phyloP scores from a whole-genome alignment of 2,329 filamentous ascomycete genomes.

The Bertia moriformis region DNA sequence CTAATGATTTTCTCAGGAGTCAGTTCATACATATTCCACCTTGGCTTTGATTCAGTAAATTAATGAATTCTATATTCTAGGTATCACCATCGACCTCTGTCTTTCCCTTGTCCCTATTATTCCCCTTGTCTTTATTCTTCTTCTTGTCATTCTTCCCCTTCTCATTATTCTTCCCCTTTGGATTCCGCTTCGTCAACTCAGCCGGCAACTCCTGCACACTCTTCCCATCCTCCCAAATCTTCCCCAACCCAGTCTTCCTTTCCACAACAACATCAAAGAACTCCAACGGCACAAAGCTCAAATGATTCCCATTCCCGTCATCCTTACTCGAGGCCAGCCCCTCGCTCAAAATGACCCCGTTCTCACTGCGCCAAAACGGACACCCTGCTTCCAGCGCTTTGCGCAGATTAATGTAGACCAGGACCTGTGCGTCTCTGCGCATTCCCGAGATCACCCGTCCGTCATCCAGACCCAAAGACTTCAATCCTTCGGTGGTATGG shows the following conservation, averaged over 20 bases:
- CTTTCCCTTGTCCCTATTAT: too few species aligned
- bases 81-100: too few species aligned
- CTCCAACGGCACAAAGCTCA: neutral
- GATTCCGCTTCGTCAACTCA: neutral
- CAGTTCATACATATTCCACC: too few species aligned
- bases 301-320: neutral
- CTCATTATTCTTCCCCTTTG: neutral
- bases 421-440: neutral
- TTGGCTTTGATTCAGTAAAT: too few species aligned
- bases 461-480: neutral
- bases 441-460: neutral
- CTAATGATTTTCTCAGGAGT: too few species aligned
- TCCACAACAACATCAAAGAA: constrained; percentile 1
- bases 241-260: neutral
- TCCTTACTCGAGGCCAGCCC: neutral
- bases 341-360: neutral
- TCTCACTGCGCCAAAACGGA: constrained; percentile 1
- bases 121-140: too few species aligned
- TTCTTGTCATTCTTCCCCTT: neutral
- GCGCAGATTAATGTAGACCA: neutral
- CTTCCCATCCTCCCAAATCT: neutral
- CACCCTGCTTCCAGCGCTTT: neutral
- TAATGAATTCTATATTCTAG: too few species aligned
- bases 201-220: neutral
- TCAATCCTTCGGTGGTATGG: neutral